Base-by-base conservation (phyloP, 495 filamentous ascomycete species). In the Neurospora cerealis region DNA sequence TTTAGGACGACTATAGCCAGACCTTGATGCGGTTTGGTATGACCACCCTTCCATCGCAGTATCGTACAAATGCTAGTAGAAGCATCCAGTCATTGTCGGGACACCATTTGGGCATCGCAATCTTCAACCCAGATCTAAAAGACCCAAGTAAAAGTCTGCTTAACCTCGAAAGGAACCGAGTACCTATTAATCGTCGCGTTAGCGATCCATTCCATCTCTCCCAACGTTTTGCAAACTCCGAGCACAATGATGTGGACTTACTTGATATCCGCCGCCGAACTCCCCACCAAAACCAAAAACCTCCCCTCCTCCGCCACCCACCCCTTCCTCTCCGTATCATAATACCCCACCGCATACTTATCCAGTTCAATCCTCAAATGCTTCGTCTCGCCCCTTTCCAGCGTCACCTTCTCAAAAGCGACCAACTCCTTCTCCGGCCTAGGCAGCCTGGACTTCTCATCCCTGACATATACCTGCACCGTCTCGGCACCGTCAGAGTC, bases 231-330 rank as follows among this genome's bases (percentile, higher is more conserved):
- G n/a, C n/a, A n/a, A n/a, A n/a, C n/a, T n/a, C n/a, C n/a, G n/a
- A n/a, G n/a, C n/a, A n/a, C n/a, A n/a, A n/a, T n/a, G n/a, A n/a
- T n/a, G n/a, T n/a, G n/a, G n/a, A n/a, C n/a, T 71, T 73, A 85
- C 84, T 81, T 83, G 72, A 85, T 82, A 81, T 86, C 84, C 69
- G 72, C 79, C 72, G 82, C 83, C 71, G 82, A 87, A 62, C 54
- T 62, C 11, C 88, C 90, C 72, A 95, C 87, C 72, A 90, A 74
- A 13, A 93, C 89, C 69, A 88, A 82, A 78, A 94, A 97, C 19
- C 74, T 79, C 0, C 93, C 93, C 82, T 92, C 89, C 81, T 96
- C 94, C 1, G 90, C 91, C 36, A 93, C 88, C 93, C 93, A 97
- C 39, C 86, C 87, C 39, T 84, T 81, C 15, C 90, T 80, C 40